These are phyloP conservation scores for Penicillium coprophilum DNA, from an alignment of 495 filamentous ascomycete genomes.

Conservation along the genomic window DNA sequence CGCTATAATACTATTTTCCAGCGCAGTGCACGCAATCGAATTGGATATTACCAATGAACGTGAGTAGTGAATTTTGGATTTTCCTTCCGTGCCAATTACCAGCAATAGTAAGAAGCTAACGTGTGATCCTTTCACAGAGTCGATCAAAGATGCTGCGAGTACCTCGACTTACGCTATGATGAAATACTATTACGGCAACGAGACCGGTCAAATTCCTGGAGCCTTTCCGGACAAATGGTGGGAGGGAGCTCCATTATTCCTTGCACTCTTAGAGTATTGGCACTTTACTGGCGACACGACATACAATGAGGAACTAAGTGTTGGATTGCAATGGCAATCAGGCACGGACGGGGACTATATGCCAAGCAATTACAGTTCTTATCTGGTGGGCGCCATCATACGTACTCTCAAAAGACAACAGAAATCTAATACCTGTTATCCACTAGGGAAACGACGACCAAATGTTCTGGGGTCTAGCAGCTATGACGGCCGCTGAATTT, in stretches of 20 bases:
- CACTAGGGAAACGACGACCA: conserved; percentile 58
- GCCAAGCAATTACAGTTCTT: conserved; percentile 42
- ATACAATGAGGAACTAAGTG: conserved; percentile 52
- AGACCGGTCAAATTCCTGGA: conserved; percentile 61
- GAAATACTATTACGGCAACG: conserved; percentile 65
- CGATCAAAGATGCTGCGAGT: conserved; percentile 61
- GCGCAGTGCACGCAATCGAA: conserved; percentile 15
- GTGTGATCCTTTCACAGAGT: conserved; percentile 46
- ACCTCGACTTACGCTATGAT: conserved; percentile 64
- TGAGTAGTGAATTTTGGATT: conserved; percentile 1
- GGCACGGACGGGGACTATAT: conserved; percentile 51
- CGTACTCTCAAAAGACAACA: not conserved
- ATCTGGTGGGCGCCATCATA: conserved; percentile 26
- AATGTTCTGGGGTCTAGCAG: conserved; percentile 57
- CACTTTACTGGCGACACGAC: conserved; percentile 55
- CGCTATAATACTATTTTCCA: conserved; percentile 3
- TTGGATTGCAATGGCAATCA: conserved; percentile 51
- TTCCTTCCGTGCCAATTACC: not conserved
- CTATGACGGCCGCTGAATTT: conserved; percentile 55
- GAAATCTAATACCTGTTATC: not conserved
- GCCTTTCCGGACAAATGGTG: conserved; percentile 67
- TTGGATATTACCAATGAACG: conserved; percentile 24
- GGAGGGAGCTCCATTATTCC: conserved; percentile 68
- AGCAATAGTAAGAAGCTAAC: not conserved
- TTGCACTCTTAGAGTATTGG: conserved; percentile 53